Evolutionary conservation across 768 basidiomycete genomes (phyloP), one percentile per base, ranked within the genome.

Genomic region (Pisolithus sp.): DNA sequence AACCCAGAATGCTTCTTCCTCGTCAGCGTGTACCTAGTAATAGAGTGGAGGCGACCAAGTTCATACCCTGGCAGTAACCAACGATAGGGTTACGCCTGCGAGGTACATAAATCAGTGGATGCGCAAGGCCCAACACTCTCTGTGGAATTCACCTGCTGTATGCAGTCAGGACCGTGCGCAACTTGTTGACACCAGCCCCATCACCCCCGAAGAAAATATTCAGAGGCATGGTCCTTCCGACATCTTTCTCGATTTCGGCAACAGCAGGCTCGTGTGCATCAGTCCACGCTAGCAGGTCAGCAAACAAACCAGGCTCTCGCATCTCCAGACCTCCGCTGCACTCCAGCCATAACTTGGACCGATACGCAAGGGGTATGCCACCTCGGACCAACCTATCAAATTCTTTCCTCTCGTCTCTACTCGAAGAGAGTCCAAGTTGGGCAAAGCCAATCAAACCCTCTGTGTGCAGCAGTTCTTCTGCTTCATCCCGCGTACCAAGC

Each of bases 201-300:
- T 96, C 93, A 0, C 95, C 93, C 0, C 93, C 96, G 71, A 97
- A 99, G 74, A 96, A 98, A 28, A 98, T 80, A 62, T 96, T 96
- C 41, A 92, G 70, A 0, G 94, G 93, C 87, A 95, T 86, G 60
- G 93, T 89, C 76, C 87, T 69, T 55, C 87, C 85, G 0, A 93
- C 87, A 62, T 98, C 95, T 71, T 98, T 97, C 73, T 97, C 96
- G 53, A 99, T 98, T 70, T 99, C 96, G 39, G 69, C 74, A 48
- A 72, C 68, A 13, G 85, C 84, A 28, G 76, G 66, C 38, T 71
- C 79, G 24, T 71, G 66, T 1, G 68, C 74, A 26, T 75, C 68
- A 9, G 63, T 68, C 55, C 77, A 74, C 6, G 73, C 77, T n/a
- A 96, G 72, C 52, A 97, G 67, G 63, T 97, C 95, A 39, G 79